phyloP scores from a whole-genome alignment of 305 asterid species.

The Solanum hybrid region DNA sequence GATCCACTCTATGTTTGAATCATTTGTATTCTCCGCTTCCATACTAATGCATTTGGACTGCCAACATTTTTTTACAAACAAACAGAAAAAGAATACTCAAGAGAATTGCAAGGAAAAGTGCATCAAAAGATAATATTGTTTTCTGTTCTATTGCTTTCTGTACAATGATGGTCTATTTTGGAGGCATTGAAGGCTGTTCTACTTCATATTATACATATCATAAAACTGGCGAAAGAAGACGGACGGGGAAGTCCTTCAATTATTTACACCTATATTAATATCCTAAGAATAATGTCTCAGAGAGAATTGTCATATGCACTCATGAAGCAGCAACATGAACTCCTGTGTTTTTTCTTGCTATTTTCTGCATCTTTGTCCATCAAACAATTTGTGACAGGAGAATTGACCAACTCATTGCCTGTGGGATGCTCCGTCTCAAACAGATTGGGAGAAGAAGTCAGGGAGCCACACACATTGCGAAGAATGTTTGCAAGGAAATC shows the following conservation, averaged over 20 bases:
- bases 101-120: not conserved
- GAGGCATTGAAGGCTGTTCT: not conserved
- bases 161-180: not conserved
- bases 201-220: not conserved
- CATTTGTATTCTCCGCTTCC: not conserved
- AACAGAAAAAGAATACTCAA: not conserved
- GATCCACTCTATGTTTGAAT: not conserved
- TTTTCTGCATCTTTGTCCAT: slow-evolving; percentile 11
- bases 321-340: slow-evolving; percentile 17
- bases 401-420: slow-evolving; percentile 12
- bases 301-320: slow-evolving; percentile 1
- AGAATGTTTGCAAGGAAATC: slow-evolving; percentile 24
- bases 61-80: not conserved
- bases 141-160: not conserved
- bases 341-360: slow-evolving; percentile 15
- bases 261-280: not conserved
- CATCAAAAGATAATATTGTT: not conserved
- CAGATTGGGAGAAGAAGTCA: slow-evolving; percentile 3
- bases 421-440: slow-evolving; percentile 14
- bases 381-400: slow-evolving; percentile 23
- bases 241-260: not conserved
- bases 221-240: not conserved
- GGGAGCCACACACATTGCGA: slow-evolving; percentile 11
- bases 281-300: not conserved
- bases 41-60: not conserved